These are phyloP conservation scores for Trifolium pratense DNA, from an alignment of 306 rosid species.

Conservation along the genomic window DNA sequence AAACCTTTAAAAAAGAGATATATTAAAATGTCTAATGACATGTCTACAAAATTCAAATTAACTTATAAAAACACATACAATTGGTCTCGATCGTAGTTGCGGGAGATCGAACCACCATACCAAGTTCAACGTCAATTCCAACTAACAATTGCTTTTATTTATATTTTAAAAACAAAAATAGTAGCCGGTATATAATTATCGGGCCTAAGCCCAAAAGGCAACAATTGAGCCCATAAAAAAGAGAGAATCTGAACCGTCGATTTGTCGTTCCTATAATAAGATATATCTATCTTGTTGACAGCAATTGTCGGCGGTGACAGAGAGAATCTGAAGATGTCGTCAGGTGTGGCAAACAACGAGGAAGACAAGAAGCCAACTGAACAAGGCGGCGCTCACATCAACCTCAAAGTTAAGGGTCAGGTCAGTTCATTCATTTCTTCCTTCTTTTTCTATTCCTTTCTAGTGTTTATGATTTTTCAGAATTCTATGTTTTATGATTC, in stretches of 20 bases:
- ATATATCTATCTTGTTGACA: no score
- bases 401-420: conserved; percentile 91
- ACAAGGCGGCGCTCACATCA: conserved; percentile 72
- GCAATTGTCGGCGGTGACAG: conserved; percentile 35
- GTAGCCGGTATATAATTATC: neutral
- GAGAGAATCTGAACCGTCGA: conserved; percentile 21
- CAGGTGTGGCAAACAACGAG: conserved; percentile 56
- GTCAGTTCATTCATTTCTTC: conserved; percentile 42
- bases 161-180: no score
- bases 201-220: conserved; percentile 1
- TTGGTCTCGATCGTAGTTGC: no score
- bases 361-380: conserved; percentile 78
- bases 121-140: no score
- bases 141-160: no score
- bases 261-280: neutral
- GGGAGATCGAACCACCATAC: no score
- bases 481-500: neutral
- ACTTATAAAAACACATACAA: no score
- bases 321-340: conserved; percentile 62
- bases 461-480: neutral
- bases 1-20: no score
- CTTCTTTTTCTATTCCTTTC: neutral
- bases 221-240: neutral
- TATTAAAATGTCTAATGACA: no score
- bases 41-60: no score